Percentiles rank a stretch among this genome's conserved stretches.
These are phyloP conservation scores for Xylaria sp. DNA, from an alignment of 2,329 filamentous ascomycete genomes.

Conservation along the genomic window DNA sequence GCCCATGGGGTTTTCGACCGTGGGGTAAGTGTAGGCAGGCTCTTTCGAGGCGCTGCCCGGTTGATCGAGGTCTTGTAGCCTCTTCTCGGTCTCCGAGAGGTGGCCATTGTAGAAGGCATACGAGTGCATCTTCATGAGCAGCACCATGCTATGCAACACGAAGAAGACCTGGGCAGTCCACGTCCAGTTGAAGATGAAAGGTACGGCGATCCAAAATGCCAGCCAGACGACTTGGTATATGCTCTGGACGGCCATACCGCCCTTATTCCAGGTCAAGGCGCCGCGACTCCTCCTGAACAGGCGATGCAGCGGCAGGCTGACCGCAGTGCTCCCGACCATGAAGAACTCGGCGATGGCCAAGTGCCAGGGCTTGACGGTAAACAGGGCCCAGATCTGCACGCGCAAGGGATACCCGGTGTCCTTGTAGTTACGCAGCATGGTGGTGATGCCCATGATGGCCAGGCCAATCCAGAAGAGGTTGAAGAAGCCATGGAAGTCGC, in stretches of 20 bases:
- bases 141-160: conserved; percentile 86
- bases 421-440: conserved; percentile 91
- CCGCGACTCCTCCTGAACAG: conserved; percentile 66
- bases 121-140: conserved; percentile 99
- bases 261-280: conserved; percentile 76
- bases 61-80: conserved; percentile 81
- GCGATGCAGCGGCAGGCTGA: conserved; percentile 79
- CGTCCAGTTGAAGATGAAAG: conserved; percentile 88
- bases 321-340: conserved; percentile 82
- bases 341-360: conserved; percentile 82
- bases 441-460: conserved; percentile 95
- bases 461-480: conserved; percentile 97
- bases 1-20: conserved; percentile 64
- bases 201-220: conserved; percentile 82
- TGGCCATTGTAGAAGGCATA: conserved; percentile 99
- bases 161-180: conserved; percentile 98
- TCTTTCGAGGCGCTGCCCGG: conserved; percentile 76
- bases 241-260: conserved; percentile 86
- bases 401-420: conserved; percentile 90
- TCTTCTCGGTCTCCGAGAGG: conserved; percentile 84
- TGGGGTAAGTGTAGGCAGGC: conserved; percentile 81
- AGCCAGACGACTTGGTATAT: conserved; percentile 84
- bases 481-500: conserved; percentile 97
- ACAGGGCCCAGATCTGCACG: conserved; percentile 86
- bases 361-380: conserved; percentile 90